These are phyloP conservation scores for Leccinum fibrillosum DNA, from an alignment of 768 basidiomycete genomes.

Conservation along the genomic window DNA sequence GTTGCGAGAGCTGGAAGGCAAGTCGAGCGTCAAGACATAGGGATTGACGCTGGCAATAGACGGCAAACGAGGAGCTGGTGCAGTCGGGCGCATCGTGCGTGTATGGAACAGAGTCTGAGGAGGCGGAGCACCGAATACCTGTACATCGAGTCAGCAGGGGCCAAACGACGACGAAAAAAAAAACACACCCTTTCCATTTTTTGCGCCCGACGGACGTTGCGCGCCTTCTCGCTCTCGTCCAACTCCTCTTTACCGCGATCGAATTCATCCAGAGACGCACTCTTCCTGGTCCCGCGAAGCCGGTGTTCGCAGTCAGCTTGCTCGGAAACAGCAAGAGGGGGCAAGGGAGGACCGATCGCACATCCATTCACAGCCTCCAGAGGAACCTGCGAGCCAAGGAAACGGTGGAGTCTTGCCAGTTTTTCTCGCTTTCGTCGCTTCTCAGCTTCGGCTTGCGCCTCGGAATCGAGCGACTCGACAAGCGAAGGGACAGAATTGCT, in stretches of 20 bases:
- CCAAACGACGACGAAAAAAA: neutral
- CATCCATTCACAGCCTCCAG: constrained; percentile 59
- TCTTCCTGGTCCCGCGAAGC: constrained; percentile 44
- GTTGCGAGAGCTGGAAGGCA: constrained; percentile 34
- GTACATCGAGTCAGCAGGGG: constrained; percentile 4
- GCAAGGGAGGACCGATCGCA: constrained; percentile 30
- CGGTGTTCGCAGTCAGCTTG: constrained; percentile 37
- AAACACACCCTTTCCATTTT: constrained; percentile 81
- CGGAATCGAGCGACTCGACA: constrained; percentile 46
- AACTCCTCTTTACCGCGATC: constrained; percentile 71
- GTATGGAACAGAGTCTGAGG: constrained; percentile 79
- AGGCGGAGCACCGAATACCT: constrained; percentile 83
- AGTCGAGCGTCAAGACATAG: constrained; percentile 18
- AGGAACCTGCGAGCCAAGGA: constrained; percentile 80
- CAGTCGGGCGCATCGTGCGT: constrained; percentile 41
- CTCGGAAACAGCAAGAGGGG: constrained; percentile 27
- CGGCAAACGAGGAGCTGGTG: constrained; percentile 27
- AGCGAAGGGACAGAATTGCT: constrained; percentile 46
- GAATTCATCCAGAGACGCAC: constrained; percentile 45
- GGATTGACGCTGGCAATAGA: constrained; percentile 19
- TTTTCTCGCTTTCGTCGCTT: constrained; percentile 69
- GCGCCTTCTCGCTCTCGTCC: constrained; percentile 68
- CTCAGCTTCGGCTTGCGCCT: constrained; percentile 58
- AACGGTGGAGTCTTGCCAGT: constrained; percentile 79
- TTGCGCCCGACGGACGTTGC: constrained; percentile 73